phyloP scores from a whole-genome alignment of 805 yeast genomes.

The Teunomyces lycoperdinae region DNA sequence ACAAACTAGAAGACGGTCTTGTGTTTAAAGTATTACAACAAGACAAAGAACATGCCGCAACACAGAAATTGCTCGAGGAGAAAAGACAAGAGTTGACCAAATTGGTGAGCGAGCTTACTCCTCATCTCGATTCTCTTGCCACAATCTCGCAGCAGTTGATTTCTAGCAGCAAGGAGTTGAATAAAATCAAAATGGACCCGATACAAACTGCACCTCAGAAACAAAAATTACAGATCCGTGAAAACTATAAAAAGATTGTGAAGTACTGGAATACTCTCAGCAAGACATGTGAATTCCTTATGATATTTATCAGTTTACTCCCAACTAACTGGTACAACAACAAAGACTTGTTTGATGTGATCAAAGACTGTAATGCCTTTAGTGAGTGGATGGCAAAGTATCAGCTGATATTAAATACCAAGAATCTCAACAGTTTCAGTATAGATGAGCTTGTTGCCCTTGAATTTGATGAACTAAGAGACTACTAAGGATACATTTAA shows the following conservation, averaged over 20 bases:
- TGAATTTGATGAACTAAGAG: conserved; percentile 17
- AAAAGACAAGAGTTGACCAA: neutral
- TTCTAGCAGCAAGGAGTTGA: conserved; percentile 1
- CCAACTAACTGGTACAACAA: conserved; percentile 39
- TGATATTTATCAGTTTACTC: conserved; percentile 28
- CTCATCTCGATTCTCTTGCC: neutral
- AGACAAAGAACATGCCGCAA: conserved; percentile 2
- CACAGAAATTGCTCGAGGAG: neutral
- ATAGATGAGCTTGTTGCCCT: conserved; percentile 20
- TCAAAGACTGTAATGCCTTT: conserved; percentile 26
- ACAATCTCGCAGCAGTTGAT: neutral
- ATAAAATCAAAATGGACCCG: conserved; percentile 3
- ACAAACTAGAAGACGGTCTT: conserved; percentile 9
- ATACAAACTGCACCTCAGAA: neutral
- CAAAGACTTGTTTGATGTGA: conserved; percentile 21
- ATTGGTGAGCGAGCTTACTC: neutral
- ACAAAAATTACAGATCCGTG: neutral
- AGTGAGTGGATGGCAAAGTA: conserved; percentile 17
- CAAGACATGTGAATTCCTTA: conserved; percentile 28
- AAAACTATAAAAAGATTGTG: conserved; percentile 10
- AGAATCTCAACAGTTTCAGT: conserved; percentile 12
- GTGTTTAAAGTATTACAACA: conserved; percentile 14
- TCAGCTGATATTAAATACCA: conserved; percentile 16
- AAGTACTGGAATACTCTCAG: conserved; percentile 17
- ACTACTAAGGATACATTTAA: neutral